Evolutionary conservation across 352 stramenopile genomes (phyloP), one percentile per base, ranked within the genome.

Genomic region (Pythium brachiatum): DNA sequence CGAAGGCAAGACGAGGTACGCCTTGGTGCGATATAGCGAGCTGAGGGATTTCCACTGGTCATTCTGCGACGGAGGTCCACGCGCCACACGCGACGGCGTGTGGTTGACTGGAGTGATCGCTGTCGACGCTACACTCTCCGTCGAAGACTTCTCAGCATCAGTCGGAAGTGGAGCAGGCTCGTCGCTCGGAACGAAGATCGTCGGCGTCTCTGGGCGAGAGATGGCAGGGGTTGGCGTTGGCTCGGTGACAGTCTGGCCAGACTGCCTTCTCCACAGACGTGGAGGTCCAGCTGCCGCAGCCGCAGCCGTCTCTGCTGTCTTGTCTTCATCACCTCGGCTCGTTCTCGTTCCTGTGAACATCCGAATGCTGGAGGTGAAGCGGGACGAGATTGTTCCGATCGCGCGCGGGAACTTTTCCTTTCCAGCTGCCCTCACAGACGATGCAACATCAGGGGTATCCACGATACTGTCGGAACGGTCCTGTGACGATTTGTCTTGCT

Each of bases 1-100:
- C 0, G 79, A 92, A 12, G 83, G 79, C 2, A 94, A 63, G 20
- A 92, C 71, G 29, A 94, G 60, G 68, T 94, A 94, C 11, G 83
- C 73, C 44, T 90, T 90, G 3, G 83, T 94, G n/a, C 79, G 73
- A 63, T 89, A 92, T 16, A 73, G 74, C 7, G 75, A 75, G 5
- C 73, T 74, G 9, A 91, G 51, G 4, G 72, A 82, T 58, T 84
- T 86, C 83, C 83, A 92, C 34, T 90, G 83, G 1, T 90, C 83
- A 36, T 78, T 79, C 46, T 73, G 76, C 27, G 68, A 80, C 21
- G 69, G 66, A 23, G 74, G 70, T 15, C 70, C 73, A 15, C 76
- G 78, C 11, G 74, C 58, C 32, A 76, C 65, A 32, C 69, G 66
- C 5, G 72, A 69, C 16, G 63, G 29, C n/a, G 55, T 54, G 15